Evolutionary conservation across 495 filamentous ascomycete species (phyloP).

Genomic region (Gamarada debralockiae): DNA sequence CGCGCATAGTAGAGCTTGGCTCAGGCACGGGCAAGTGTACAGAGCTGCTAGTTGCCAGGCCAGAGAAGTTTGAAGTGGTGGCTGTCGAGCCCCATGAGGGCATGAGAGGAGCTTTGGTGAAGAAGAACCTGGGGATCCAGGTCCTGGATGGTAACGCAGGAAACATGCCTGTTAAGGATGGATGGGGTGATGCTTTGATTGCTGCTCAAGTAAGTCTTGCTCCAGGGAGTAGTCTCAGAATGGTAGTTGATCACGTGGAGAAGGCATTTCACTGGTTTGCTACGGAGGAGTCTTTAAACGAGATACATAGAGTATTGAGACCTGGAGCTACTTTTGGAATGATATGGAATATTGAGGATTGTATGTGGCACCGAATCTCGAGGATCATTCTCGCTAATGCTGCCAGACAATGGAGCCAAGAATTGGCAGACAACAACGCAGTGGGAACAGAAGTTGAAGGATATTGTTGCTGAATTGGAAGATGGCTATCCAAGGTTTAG

Average conservation of each 20-base stretch:
- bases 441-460: conserved; percentile 53
- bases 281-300: conserved; percentile 46
- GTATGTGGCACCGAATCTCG: conserved; percentile 29
- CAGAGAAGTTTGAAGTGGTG: conserved; percentile 49
- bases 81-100: conserved; percentile 59
- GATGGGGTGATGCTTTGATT: conserved; percentile 58
- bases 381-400: neutral
- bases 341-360: conserved; percentile 68
- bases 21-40: conserved; percentile 68
- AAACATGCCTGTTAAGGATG: conserved; percentile 46
- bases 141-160: conserved; percentile 51
- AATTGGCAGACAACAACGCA: conserved; percentile 37
- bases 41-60: conserved; percentile 46
- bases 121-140: conserved; percentile 47
- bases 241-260: conserved; percentile 5
- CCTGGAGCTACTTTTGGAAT: conserved; percentile 50
- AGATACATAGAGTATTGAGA: conserved; percentile 54
- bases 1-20: conserved; percentile 56
- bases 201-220: conserved; percentile 55
- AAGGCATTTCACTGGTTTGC: conserved; percentile 67
- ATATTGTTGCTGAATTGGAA: conserved; percentile 41
- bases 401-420: conserved; percentile 42
- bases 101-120: conserved; percentile 53
- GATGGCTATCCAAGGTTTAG: conserved; percentile 55
- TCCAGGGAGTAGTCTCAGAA: neutral